Evolutionary conservation across 1,284 basidiomycete genomes (phyloP).

Genomic region (Gymnopus androsaceus): DNA sequence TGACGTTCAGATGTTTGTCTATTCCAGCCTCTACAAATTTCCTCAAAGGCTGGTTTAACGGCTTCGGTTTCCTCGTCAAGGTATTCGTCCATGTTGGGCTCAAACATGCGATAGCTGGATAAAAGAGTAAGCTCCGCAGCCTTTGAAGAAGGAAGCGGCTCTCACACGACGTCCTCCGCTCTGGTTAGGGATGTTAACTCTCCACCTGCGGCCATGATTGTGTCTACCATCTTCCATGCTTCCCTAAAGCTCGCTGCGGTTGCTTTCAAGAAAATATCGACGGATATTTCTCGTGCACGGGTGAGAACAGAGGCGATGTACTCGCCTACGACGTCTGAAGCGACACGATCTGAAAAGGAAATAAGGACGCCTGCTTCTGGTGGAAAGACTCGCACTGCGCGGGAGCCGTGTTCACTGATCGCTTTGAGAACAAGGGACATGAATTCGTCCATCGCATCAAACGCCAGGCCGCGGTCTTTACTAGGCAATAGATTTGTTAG

Average conservation of each 20-base stretch:
- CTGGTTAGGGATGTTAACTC: slow-evolving; percentile 41
- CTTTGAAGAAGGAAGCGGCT: slow-evolving; percentile 14
- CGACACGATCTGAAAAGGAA: slow-evolving; percentile 75
- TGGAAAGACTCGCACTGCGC: slow-evolving; percentile 87
- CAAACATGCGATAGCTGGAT: slow-evolving; percentile 87
- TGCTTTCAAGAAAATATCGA: slow-evolving; percentile 80
- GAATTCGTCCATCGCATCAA: slow-evolving; percentile 92
- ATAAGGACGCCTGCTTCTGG: slow-evolving; percentile 71
- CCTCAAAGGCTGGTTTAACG: slow-evolving; percentile 74
- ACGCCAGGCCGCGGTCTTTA: slow-evolving; percentile 64
- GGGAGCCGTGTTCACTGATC: slow-evolving; percentile 74
- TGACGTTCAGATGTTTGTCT: slow-evolving; percentile 25
- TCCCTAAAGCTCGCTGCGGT: slow-evolving; percentile 89
- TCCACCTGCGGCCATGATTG: slow-evolving; percentile 56
- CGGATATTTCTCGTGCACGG: slow-evolving; percentile 75
- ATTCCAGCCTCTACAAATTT: slow-evolving; percentile 82
- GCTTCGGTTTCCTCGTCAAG: slow-evolving; percentile 90
- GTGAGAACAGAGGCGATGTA: slow-evolving; percentile 82
- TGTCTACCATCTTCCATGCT: slow-evolving; percentile 83
- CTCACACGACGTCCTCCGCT: slow-evolving; percentile 84
- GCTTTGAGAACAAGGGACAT: slow-evolving; percentile 69
- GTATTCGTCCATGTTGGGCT: slow-evolving; percentile 94
- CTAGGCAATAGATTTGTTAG: slow-evolving; percentile 28
- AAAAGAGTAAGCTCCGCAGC: slow-evolving; percentile 16
- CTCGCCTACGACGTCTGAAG: slow-evolving; percentile 83